A percentile compares a stretch with the other conserved stretches of the same genome.
phyloP scores from a whole-genome alignment of 2,329 filamentous ascomycete genomes.

The Diplodia corticola region DNA sequence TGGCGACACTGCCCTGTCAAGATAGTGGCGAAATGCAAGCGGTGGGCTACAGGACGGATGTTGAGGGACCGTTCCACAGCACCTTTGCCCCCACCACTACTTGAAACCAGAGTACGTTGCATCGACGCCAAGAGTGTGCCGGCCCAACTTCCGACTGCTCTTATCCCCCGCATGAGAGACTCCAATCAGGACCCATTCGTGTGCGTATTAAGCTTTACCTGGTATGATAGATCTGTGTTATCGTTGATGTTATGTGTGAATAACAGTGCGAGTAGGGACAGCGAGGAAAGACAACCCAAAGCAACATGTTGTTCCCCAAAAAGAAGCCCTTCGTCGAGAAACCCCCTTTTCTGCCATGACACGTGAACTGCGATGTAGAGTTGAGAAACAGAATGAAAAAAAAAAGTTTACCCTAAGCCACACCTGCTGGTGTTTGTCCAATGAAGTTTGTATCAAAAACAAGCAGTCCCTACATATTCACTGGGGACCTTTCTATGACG shows the following conservation, averaged over 20 bases:
- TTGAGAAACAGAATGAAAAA: background rate
- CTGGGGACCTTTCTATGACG: slow-evolving; percentile 19
- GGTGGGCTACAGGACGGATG: background rate
- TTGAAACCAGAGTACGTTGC: slow-evolving; percentile 8
- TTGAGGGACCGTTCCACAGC: background rate
- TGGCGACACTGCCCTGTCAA: background rate
- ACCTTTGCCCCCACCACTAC: background rate
- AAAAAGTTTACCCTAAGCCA: background rate
- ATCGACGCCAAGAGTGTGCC: background rate
- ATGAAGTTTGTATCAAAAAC: slow-evolving; percentile 3
- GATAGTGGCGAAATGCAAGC: background rate
- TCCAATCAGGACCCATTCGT: background rate
- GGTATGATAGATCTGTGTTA: background rate
- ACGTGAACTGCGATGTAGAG: background rate
- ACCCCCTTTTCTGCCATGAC: slow-evolving; percentile 8
- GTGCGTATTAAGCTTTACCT: slow-evolving; percentile 19
- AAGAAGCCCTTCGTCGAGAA: background rate
- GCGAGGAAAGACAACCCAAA: background rate
- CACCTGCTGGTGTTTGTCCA: slow-evolving; percentile 4
- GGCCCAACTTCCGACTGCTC: background rate
- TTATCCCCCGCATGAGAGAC: background rate
- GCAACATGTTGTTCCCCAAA: background rate
- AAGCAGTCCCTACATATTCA: slow-evolving; percentile 1
- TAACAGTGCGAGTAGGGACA: background rate
- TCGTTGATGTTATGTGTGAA: background rate